Evolutionary conservation across 2,329 filamentous ascomycete species (phyloP), one percentile per base, ranked within the genome.

Genomic region (Aspergillus phoenicis): DNA sequence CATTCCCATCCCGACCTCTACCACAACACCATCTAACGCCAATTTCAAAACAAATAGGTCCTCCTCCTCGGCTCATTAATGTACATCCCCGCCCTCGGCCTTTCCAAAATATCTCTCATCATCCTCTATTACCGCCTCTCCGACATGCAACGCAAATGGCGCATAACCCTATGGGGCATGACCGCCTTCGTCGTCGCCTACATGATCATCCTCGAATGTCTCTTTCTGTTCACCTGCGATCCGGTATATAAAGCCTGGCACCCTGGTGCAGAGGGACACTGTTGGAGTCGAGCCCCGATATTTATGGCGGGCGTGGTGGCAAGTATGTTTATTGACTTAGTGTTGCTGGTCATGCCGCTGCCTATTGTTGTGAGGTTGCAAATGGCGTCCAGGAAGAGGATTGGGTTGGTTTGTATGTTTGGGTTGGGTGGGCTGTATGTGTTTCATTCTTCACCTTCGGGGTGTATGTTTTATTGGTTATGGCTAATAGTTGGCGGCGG

Each of bases 101-200:
- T 56, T 5, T 56, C 53, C 53, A 56, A 56, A 24, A 56, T 56
- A 11, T 39, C 39, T n/a, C 53, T 56, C n/a, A 56, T 56, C 26
- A 47, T 47, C 5, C 53, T 56, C 53, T 56, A 56, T 20, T 56
- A 56, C 43, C 53, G 53, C 5, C 53, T 56, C n/a, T 56, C 53
- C 8, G 53, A 56, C 22, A 56, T 56, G 53, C 53, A 56, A 33
- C 53, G 28, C 3, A 30, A n/a, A 1, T 56, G 53, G 53, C 38
- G 39, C 13, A 47, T 47, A n/a, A 56, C 43, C n/a, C 26, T 56
- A 4, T 56, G 53, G 53, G 30, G 22, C 26, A 15, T 47, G 39
- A 56, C 39, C 24, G 26, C 11, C 13, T 47, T 56, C n/a, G 53
- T 56, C 8, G 13, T 56, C 10, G 5, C 26, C 26, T 56, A 56